phyloP scores from a whole-genome alignment of 192 early-diverging fungal genomes.

The Umbelopsis vinacea region DNA sequence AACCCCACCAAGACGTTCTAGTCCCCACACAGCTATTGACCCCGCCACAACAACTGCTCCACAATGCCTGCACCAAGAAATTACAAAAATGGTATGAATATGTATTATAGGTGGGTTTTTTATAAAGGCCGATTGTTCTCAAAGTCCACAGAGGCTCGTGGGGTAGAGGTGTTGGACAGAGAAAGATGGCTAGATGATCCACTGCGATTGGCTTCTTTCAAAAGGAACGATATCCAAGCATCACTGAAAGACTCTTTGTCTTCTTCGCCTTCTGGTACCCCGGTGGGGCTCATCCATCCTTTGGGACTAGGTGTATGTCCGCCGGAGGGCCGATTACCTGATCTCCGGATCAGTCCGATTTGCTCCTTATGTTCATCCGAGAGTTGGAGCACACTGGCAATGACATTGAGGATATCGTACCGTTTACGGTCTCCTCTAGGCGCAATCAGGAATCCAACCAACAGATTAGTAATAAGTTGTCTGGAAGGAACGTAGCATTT shows the following conservation, averaged over 20 bases:
- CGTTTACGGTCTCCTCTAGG: constrained; percentile 89
- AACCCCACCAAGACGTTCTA: no score
- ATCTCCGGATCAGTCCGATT: constrained; percentile 71
- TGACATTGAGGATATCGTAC: constrained; percentile 90
- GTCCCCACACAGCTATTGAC: no score
- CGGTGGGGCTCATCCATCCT: constrained; percentile 45
- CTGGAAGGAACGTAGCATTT: constrained; percentile 45
- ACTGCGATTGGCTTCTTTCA: constrained; percentile 60
- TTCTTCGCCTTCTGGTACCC: constrained; percentile 38
- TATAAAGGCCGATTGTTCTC: constrained; percentile 8
- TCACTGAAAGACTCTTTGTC: constrained; percentile 68
- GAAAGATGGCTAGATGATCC: background rate
- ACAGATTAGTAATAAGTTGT: constrained; percentile 86
- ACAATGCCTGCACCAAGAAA: no score
- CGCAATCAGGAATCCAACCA: constrained; percentile 84
- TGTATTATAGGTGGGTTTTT: background rate
- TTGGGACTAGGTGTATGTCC: constrained; percentile 55
- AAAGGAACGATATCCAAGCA: constrained; percentile 80
- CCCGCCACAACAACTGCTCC: no score
- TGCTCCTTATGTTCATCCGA: constrained; percentile 87
- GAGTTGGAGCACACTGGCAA: constrained; percentile 87
- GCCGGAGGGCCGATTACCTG: constrained; percentile 43
- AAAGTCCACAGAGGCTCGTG: constrained; percentile 2
- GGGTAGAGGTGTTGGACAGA: constrained; percentile 4
- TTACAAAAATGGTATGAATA: constrained; percentile 19